A percentile compares a stretch with the other conserved stretches of the same genome.
phyloP scores from a whole-genome alignment of 2,329 filamentous ascomycete species.

The Aureobasidium pullulans region DNA sequence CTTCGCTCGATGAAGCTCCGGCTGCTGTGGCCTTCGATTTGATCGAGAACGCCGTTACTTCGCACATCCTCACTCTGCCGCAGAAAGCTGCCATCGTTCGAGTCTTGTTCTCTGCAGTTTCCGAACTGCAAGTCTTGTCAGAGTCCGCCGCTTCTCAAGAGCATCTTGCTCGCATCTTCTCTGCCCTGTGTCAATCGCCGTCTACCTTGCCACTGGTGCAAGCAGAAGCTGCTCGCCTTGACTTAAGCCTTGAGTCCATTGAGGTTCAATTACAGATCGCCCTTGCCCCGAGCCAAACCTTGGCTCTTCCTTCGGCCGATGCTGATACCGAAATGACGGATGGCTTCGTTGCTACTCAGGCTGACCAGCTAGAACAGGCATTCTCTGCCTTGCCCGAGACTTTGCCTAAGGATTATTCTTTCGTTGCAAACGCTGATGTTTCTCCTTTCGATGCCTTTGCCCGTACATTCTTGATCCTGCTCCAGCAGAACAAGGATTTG shows the following conservation, averaged over 20 bases:
- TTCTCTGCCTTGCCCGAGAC: background rate
- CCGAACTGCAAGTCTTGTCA: background rate
- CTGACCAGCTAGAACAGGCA: background rate
- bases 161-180: conserved; percentile 27
- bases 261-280: conserved; percentile 68
- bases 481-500: conserved; percentile 9
- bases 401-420: conserved; percentile 10
- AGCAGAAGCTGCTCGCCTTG: conserved; percentile 57
- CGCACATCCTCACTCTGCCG: conserved; percentile 53
- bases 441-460: conserved; percentile 14
- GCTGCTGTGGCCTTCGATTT: conserved; percentile 49
- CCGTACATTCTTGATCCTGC: conserved; percentile 8
- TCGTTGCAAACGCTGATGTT: conserved; percentile 7
- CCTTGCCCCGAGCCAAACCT: conserved; percentile 49
- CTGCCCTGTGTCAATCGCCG: conserved; percentile 25
- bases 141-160: conserved; percentile 17
- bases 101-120: background rate
- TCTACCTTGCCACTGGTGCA: conserved; percentile 52
- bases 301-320: conserved; percentile 39
- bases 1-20: conserved; percentile 53
- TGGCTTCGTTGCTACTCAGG: conserved; percentile 5
- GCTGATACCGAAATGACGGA: conserved; percentile 49
- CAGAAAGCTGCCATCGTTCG: conserved; percentile 34
- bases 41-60: conserved; percentile 55
- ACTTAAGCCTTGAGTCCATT: conserved; percentile 65